Base-by-base conservation (phyloP, 2,329 filamentous ascomycete species). In the Neopestalotiopsis sp. region DNA sequence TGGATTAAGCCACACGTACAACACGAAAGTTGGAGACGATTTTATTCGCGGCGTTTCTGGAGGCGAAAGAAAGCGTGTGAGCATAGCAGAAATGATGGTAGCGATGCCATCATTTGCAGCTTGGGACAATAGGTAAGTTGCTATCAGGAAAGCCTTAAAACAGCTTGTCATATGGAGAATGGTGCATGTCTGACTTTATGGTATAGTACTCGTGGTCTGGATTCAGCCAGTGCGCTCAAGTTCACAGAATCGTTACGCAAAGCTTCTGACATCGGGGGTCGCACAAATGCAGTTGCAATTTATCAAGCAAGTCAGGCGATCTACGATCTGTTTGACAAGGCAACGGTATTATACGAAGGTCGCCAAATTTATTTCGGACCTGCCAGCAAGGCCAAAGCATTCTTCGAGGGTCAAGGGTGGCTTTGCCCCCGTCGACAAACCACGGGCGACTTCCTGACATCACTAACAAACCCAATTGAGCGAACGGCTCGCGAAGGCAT, bases 21-120 rank as follows among this genome's bases (percentile, higher is more conserved):
- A 90, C 69, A 94, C 92, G 5, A 92, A 91, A 73, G 91, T 95
- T 13, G 93, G 93, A 7, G 90, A 94, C 70, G 91, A 94, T 72
- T 89, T 92, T 56, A 85, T 94, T 12, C 89, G 91, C 1, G 93
- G 93, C 61, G 87, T 93, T 0, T 90, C 87, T 7, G 91, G 91
- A 32, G 91, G 91, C 45, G 91, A 93, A 77, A 85, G 90, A 68
- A 95, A 96, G 82, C 90, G 94, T 77, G 93, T 97, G 4, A 92
- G 90, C 58, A 94, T 96, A 70, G 92, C 92, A 1, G 93, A 96
- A 79, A 93, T 93, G 72, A 87, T 91, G 70, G 83, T 94, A 7
- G 90, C 90, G 14, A 83, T 85, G 40, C 87, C 88, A 0, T 86
- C 86, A 0, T 79, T 90, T 57, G 78, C 75, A 4, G 81, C 80